Evolutionary conservation across 139 green algal genomes (phyloP), one percentile per base, ranked within the genome.

Genomic region (Chlamydomonas asymmetrica): DNA sequence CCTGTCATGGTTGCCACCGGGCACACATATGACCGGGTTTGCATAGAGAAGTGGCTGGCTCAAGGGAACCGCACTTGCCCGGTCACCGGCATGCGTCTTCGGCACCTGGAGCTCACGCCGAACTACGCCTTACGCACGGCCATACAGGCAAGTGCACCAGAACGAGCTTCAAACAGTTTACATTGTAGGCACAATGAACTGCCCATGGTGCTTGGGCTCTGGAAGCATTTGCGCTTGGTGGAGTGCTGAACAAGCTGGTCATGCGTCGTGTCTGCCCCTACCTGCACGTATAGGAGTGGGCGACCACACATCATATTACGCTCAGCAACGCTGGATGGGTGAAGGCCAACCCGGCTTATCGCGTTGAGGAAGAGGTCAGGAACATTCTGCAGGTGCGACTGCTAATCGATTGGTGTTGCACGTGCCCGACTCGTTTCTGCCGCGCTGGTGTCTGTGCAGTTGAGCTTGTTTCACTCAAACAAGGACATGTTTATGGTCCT

Each of bases 1-100:
- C 95, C 95, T 4, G 94, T 98, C 10, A 96, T 98, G 81, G 85
- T 98, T 5, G 92, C 92, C 10, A 98, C 95, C 1, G 95, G 95
- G 0, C 94, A 98, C 75, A 97, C 92, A 10, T 98, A 98, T 70
- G 95, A 98, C 82, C 80, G 91, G 10, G 74, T 85, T 2, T 94
- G 87, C 86, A 97, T 98, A 49, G 88, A 97, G 75, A 88, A 86
- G 13, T 98, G 95, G 95, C 74, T 98, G 34, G 79, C 81, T 27
- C 89, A 97, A 56, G 93, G 93, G 39, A 80, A 97, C 75, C 82
- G 90, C 10, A 98, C 91, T 1, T 98, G 94, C 85, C 94, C 94
- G 3, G 90, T 95, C 2, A 98, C 94, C 1, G 94, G 94, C 38
- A 88, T 93, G 90, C 87, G 92, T 0, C 77, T 98, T 35, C 78